These are phyloP conservation scores for Vigna reflexopilosa DNA, from an alignment of 306 rosid species.

Conservation along the genomic window DNA sequence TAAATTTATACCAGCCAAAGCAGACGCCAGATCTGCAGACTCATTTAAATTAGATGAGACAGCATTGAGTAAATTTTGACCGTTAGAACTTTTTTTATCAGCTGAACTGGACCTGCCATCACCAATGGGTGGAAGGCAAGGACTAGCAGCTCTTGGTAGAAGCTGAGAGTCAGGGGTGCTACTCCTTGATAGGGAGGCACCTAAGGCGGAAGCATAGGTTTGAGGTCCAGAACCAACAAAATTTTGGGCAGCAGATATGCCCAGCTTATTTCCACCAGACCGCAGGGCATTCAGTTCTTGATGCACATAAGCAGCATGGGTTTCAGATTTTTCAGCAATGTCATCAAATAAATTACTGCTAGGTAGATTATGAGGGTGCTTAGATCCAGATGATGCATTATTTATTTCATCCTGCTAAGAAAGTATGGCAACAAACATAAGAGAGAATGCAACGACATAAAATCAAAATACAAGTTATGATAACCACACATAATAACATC, in stretches of 20 bases:
- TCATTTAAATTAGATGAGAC: slow-evolving; percentile 67
- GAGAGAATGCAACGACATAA: neutral
- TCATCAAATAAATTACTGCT: slow-evolving; percentile 77
- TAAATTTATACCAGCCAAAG: slow-evolving; percentile 78
- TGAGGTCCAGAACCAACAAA: slow-evolving; percentile 70
- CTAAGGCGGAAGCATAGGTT: slow-evolving; percentile 83
- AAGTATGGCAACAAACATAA: slow-evolving; percentile 27
- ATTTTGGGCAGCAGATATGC: slow-evolving; percentile 66
- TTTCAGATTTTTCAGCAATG: slow-evolving; percentile 61
- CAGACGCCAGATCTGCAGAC: slow-evolving; percentile 72
- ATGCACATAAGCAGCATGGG: slow-evolving; percentile 60
- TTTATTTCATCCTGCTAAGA: slow-evolving; percentile 46
- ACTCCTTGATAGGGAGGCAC: slow-evolving; percentile 87
- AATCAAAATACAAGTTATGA: slow-evolving; percentile 8
- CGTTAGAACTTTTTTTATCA: slow-evolving; percentile 67
- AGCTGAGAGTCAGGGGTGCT: slow-evolving; percentile 91
- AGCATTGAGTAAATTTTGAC: slow-evolving; percentile 73
- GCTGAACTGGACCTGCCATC: slow-evolving; percentile 70
- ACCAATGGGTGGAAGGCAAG: slow-evolving; percentile 92
- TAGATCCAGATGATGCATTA: slow-evolving; percentile 58
- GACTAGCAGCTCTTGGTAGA: slow-evolving; percentile 91
- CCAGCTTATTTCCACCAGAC: slow-evolving; percentile 66
- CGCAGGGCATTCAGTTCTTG: slow-evolving; percentile 66
- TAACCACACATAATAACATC: slow-evolving; percentile 23
- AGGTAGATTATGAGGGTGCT: slow-evolving; percentile 71